Evolutionary conservation across 176 grass and related monocot species (phyloP), one percentile per base, ranked within the genome.

Genomic region (Lolium perenne): DNA sequence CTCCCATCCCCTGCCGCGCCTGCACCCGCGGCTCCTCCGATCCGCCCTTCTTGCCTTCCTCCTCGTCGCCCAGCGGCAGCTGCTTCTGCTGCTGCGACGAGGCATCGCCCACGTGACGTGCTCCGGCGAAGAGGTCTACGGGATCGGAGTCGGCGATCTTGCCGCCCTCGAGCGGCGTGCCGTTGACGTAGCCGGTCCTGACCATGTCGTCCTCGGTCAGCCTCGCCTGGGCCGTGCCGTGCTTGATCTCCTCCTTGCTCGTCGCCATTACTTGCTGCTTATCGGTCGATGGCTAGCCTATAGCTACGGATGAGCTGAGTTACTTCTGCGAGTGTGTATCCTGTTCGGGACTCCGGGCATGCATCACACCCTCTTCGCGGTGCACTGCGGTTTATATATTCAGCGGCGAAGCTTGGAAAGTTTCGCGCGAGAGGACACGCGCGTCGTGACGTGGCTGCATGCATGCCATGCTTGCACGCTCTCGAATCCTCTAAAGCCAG

Each of bases 131-230:
- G 79, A 94, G 92, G 15, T 91, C 84, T 59, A 97, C 92, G 25
- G 92, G 86, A 10, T 94, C 25, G 0, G 86, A 88, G 35, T 92
- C 92, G 10, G 95, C 92, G 25, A 97, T 89, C 88, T 94, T 92
- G 57, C 95, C 90, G 38, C 38, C 81, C 81, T 94, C 95, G 2
- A 97, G 82, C 29, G 95, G 88, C 0, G 92, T 86, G 84, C 95
- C 95, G 41, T 97, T 76, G 81, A 74, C 3, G 77, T 88, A 97
- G 3, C 86, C 86, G 0, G 88, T 91, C 46, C 95, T 71, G 22
- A 92, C 74, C 90, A 88, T 91, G 78, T 94, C 92, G 47, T 92
- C 92, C 68, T 86, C 92, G 5, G 57, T 89, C 59, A 97, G 45
- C 90, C 80, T 94, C 16, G 88, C 76, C 22, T 80, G 92, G 1